phyloP scores from a whole-genome alignment of 2,329 filamentous ascomycete species.

The Penicillium crustosum region DNA sequence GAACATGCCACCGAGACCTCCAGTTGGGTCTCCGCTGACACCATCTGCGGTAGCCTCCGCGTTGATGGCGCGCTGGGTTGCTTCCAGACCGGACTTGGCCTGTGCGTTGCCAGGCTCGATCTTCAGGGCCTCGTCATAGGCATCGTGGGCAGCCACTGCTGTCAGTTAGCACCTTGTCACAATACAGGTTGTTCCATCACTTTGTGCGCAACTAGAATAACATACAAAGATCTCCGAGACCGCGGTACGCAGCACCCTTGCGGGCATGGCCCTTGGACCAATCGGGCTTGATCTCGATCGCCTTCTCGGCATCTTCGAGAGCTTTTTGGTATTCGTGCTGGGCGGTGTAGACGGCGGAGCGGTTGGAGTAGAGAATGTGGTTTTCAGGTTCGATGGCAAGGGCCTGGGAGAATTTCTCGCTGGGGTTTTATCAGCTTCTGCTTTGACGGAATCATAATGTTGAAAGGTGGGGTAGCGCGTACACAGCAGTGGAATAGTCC shows the following conservation, averaged over 20 bases:
- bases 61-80: slow-evolving; percentile 86
- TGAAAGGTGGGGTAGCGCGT: slow-evolving; percentile 49
- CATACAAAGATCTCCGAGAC: slow-evolving; percentile 73
- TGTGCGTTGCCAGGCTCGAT: slow-evolving; percentile 88
- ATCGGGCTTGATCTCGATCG: slow-evolving; percentile 90
- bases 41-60: slow-evolving; percentile 66
- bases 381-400: slow-evolving; percentile 85
- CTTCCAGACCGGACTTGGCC: slow-evolving; percentile 81
- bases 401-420: slow-evolving; percentile 90
- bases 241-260: slow-evolving; percentile 88
- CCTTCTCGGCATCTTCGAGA: slow-evolving; percentile 87
- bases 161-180: slow-evolving; percentile 10
- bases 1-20: slow-evolving; percentile 88
- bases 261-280: slow-evolving; percentile 97
- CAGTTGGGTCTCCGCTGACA: slow-evolving; percentile 63
- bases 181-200: neutral
- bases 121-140: slow-evolving; percentile 93
- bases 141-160: slow-evolving; percentile 73
- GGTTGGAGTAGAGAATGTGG: slow-evolving; percentile 97
- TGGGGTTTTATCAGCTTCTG: slow-evolving; percentile 40
- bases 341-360: slow-evolving; percentile 83
- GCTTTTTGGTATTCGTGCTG: slow-evolving; percentile 85
- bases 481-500: slow-evolving; percentile 95
- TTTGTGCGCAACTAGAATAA: slow-evolving; percentile 5
- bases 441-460: slow-evolving; percentile 5